phyloP scores from a whole-genome alignment of 129 eudicot genomes.

The Heracleum sosnowskyi region DNA sequence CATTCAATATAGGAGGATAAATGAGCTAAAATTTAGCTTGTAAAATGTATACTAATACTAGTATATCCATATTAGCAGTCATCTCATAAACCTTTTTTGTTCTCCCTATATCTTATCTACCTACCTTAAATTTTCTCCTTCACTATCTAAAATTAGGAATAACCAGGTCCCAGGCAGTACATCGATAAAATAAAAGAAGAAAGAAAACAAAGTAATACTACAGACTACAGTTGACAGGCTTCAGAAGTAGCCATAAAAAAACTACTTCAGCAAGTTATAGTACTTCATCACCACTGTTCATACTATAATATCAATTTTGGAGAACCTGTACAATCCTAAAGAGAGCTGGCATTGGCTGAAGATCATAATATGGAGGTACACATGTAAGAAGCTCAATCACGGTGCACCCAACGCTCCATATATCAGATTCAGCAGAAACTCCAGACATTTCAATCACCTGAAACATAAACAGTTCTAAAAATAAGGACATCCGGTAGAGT shows the following conservation, averaged over 20 bases:
- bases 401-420: conserved; percentile 99
- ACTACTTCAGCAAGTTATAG: neutral
- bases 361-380: conserved; percentile 95
- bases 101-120: neutral
- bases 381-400: conserved; percentile 97
- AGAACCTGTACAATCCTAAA: conserved; percentile 93
- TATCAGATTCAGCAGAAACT: conserved; percentile 99
- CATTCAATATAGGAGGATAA: neutral
- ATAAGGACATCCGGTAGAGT: neutral
- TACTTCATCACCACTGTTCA: neutral
- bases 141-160: neutral
- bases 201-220: neutral
- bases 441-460: conserved; percentile 99
- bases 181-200: neutral
- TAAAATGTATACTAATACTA: neutral
- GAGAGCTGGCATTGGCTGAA: conserved; percentile 99
- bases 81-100: neutral
- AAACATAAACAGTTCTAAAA: conserved; percentile 10
- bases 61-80: neutral
- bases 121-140: neutral
- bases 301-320: neutral
- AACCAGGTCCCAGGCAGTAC: neutral
- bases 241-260: neutral
- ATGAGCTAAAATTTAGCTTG: neutral
- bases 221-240: neutral